Evolutionary conservation across 2,329 filamentous ascomycete species (phyloP), one percentile per base, ranked within the genome.

Genomic region (Cercospora sojina): DNA sequence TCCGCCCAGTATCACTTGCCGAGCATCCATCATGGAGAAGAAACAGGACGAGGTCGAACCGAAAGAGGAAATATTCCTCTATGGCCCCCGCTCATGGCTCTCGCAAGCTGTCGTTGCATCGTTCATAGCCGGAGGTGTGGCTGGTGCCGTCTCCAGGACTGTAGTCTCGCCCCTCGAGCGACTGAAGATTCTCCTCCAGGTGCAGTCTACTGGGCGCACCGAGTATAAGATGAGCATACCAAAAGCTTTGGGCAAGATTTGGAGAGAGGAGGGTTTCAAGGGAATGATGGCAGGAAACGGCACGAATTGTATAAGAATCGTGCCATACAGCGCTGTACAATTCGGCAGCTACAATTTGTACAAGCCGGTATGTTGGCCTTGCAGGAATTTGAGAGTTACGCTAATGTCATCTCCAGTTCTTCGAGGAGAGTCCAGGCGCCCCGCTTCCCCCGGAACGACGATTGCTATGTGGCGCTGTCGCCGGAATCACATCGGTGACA

Each of bases 331-430:
- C 59, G 95, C 95, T 10, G 95, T 98, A 47, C 95, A 99, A 77
- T 99, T 99, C 79, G 94, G 94, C 73, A 96, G 93, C 77, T 99
- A 98, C 83, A 98, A 96, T 78, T 88, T 98, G 72, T 99, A 99
- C 82, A 97, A 96, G 80, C 87, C 88, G 82, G 93, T 96, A 82
- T 78, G 89, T 81, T 59, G 16, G 31, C 13, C 5, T 16, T 9
- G 18, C 10, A 10, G 10, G 23, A 13, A 12, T 20, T 3, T 29
- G 16, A 35, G 47, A 18, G 18, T 55, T 32, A 3, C 31, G 31
- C 60, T 62, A 20, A 61, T 32, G 23, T 57, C 55, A 60, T 63
- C 18, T 25, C 12, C 72, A 90, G 83, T 88, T 95, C 74, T 93
- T 95, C 73, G 93, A 97, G 77, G 79, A 86, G 55, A 84, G 87